Evolutionary conservation across 2,329 filamentous ascomycete genomes (phyloP).

Genomic region (Beauveria medogensis): DNA sequence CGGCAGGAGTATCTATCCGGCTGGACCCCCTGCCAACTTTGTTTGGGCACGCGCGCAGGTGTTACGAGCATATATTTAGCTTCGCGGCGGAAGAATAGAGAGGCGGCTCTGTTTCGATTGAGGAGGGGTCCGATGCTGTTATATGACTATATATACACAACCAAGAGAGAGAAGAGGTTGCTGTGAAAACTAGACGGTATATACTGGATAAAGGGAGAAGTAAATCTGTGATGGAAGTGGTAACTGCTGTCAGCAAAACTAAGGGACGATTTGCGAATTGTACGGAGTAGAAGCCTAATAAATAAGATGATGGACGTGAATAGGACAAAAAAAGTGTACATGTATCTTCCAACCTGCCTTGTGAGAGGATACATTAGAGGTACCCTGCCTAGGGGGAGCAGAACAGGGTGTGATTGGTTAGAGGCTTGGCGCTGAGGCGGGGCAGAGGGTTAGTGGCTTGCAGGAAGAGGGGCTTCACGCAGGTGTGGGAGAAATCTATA

Average conservation of each 20-base stretch:
- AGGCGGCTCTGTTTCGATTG: neutral
- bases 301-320: neutral
- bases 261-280: no score
- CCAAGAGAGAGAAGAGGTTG: neutral
- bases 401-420: neutral
- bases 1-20: neutral
- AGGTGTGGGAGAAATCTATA: neutral
- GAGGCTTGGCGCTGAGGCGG: slow-evolving; percentile 2
- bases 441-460: slow-evolving; percentile 1
- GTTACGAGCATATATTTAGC: neutral
- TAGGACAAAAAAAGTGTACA: neutral
- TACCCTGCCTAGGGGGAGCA: neutral
- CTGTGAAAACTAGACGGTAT: neutral
- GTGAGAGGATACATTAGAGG: neutral
- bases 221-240: neutral
- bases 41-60: neutral
- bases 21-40: neutral
- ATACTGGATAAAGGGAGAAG: neutral
- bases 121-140: neutral
- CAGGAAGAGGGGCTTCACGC: neutral
- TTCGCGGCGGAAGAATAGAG: neutral
- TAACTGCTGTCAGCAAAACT: neutral
- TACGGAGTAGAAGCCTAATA: no score
- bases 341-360: neutral
- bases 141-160: neutral